phyloP scores from a whole-genome alignment of 2,329 filamentous ascomycete genomes.

The Westerdykella sp. region DNA sequence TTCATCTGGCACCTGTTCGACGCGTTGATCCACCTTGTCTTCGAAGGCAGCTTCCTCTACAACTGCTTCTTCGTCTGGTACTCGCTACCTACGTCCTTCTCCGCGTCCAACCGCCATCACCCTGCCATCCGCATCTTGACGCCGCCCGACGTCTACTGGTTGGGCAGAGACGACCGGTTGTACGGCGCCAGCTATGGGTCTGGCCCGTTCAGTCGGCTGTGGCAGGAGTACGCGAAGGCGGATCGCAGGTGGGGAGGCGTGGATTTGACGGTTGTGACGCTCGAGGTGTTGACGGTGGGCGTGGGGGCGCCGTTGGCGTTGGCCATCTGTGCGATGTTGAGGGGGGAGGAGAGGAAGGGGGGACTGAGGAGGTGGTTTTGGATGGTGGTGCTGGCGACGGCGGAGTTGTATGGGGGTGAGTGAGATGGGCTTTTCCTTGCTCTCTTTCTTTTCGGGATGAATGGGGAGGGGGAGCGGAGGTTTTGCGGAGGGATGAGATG shows the following conservation, averaged over 20 bases:
- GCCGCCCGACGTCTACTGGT: conserved; percentile 47
- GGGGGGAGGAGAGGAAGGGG: conserved; percentile 34
- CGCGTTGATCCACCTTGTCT: conserved; percentile 76
- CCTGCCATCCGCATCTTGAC: conserved; percentile 37
- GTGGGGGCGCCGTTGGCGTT: conserved; percentile 53
- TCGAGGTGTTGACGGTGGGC: conserved; percentile 57
- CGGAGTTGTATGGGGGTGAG: conserved; percentile 55
- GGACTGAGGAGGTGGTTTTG: conserved; percentile 46
- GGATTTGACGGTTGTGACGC: conserved; percentile 53
- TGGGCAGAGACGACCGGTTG: conserved; percentile 48
- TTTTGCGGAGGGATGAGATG: not conserved
- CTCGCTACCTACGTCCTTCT: conserved; percentile 37
- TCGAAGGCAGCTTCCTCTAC: conserved; percentile 88
- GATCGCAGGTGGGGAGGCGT: conserved; percentile 55
- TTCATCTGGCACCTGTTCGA: conserved; percentile 96
- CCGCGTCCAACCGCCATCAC: conserved; percentile 21
- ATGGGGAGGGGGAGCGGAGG: not conserved
- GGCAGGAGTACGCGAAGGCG: conserved; percentile 62
- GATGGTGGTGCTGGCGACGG: conserved; percentile 55
- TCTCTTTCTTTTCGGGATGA: not conserved
- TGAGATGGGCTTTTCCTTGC: too few relatives aligned
- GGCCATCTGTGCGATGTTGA: conserved; percentile 51
- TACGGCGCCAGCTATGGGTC: conserved; percentile 56
- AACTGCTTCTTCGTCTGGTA: conserved; percentile 78
- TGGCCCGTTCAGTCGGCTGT: conserved; percentile 49